These are phyloP conservation scores for Abrus pulchellus DNA, from an alignment of 306 rosid species.

Conservation along the genomic window DNA sequence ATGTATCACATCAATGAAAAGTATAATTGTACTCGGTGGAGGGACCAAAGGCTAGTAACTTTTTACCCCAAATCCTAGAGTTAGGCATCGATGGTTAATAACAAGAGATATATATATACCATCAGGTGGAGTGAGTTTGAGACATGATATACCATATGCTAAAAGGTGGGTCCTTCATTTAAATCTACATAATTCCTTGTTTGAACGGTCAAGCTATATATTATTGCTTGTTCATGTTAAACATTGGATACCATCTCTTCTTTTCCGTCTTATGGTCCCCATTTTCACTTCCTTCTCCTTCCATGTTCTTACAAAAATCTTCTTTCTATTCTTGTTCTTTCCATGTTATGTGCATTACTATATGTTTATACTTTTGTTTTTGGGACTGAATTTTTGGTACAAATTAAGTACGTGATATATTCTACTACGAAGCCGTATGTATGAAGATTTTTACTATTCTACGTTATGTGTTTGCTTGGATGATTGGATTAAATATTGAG, in stretches of 20 bases:
- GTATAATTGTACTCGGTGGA: constrained; percentile 37
- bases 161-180: constrained; percentile 52
- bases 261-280: not conserved
- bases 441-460: not conserved
- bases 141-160: constrained; percentile 33
- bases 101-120: constrained; percentile 24
- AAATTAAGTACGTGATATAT: not conserved
- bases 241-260: constrained; percentile 71
- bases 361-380: not conserved
- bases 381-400: constrained; percentile 3
- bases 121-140: constrained; percentile 49
- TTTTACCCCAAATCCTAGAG: constrained; percentile 44
- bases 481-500: not conserved
- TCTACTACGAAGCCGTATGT: not conserved
- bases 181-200: constrained; percentile 48
- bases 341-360: not conserved
- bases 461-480: not conserved
- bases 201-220: constrained; percentile 87
- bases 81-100: constrained; percentile 51
- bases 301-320: constrained; percentile 29
- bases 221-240: constrained; percentile 59
- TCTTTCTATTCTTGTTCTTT: not conserved
- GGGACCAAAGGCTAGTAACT: constrained; percentile 43
- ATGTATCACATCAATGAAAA: constrained; percentile 63
- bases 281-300: not conserved